These are phyloP conservation scores for Geoglossum glabrum DNA, from an alignment of 495 filamentous ascomycete species.

Conservation along the genomic window DNA sequence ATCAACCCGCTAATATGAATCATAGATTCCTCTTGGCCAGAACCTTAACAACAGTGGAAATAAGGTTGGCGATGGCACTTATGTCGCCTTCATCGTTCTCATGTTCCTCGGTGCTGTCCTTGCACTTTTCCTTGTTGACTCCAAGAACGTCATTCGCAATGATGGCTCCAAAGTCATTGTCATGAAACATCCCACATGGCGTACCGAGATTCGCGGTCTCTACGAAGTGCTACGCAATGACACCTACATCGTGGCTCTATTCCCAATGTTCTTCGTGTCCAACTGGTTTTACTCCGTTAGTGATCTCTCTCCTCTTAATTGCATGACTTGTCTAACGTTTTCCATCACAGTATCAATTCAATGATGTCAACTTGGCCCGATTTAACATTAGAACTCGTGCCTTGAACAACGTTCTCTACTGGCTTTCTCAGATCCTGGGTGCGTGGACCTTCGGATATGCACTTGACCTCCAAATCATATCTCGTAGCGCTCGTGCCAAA, in stretches of 20 bases:
- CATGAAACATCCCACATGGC: constrained; percentile 60
- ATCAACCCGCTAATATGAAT: constrained; percentile 5
- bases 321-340: constrained; percentile 38
- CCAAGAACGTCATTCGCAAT: constrained; percentile 52
- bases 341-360: constrained; percentile 26
- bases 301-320: constrained; percentile 28
- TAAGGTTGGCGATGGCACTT: constrained; percentile 64
- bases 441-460: constrained; percentile 58
- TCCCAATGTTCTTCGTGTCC: constrained; percentile 70
- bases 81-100: constrained; percentile 75
- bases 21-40: neutral
- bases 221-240: constrained; percentile 51
- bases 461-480: constrained; percentile 36
- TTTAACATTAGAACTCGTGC: constrained; percentile 45
- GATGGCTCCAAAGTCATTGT: constrained; percentile 70
- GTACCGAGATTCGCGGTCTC: constrained; percentile 56
- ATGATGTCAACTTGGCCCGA: constrained; percentile 40
- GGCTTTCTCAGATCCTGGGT: constrained; percentile 70
- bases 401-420: constrained; percentile 74
- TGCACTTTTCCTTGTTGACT: constrained; percentile 52
- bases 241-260: constrained; percentile 64
- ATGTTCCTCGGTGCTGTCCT: constrained; percentile 59
- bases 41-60: constrained; percentile 7
- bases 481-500: constrained; percentile 40
- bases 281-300: constrained; percentile 46